Conservation (phyloP, 2,329 filamentous ascomycete genomes). For the Zasmidium angulare region DNA sequence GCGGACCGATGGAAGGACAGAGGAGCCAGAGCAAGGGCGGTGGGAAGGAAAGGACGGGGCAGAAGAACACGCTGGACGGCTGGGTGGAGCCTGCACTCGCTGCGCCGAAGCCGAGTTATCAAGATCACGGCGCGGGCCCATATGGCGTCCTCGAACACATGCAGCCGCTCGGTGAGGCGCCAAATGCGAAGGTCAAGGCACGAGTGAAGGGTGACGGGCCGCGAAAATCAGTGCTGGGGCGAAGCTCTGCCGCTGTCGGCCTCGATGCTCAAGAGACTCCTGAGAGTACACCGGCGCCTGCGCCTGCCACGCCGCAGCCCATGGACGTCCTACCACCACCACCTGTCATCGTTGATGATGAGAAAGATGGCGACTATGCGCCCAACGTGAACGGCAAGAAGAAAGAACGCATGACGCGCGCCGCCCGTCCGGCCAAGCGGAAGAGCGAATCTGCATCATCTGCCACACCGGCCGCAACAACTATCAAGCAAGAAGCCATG, state of each 20-base stretch:
- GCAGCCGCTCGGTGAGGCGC: conserved; percentile 74
- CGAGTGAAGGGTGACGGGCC: conserved; percentile 49
- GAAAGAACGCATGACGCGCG: conserved; percentile 25
- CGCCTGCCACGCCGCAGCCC: conserved; percentile 35
- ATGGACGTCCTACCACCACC: conserved; percentile 37
- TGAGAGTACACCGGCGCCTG: conserved; percentile 36
- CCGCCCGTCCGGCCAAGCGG: conserved; percentile 26
- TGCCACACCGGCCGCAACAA: conserved; percentile 16
- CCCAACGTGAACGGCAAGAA: conserved; percentile 37
- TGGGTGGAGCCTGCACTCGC: conserved; percentile 59
- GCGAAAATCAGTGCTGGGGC: conserved; percentile 42
- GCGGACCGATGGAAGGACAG: conserved; percentile 8
- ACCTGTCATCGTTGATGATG: conserved; percentile 41
- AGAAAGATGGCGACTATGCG: conserved; percentile 49
- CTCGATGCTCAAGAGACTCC: conserved; percentile 48
- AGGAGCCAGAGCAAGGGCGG: conserved; percentile 41
- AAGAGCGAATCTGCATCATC: conserved; percentile 25
- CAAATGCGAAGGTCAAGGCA: conserved; percentile 61
- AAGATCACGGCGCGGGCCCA: conserved; percentile 71
- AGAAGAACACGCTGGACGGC: conserved; percentile 34
- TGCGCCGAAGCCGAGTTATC: conserved; percentile 64
- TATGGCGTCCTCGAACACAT: conserved; percentile 77
- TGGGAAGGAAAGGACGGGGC: conserved; percentile 26
- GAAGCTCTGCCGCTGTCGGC: conserved; percentile 41
- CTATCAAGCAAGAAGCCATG: not conserved